A percentile compares a stretch with the other conserved stretches of the same genome.
These are phyloP conservation scores for Chaetothyriales sp. DNA, from an alignment of 2,329 filamentous ascomycete species.

Conservation along the genomic window DNA sequence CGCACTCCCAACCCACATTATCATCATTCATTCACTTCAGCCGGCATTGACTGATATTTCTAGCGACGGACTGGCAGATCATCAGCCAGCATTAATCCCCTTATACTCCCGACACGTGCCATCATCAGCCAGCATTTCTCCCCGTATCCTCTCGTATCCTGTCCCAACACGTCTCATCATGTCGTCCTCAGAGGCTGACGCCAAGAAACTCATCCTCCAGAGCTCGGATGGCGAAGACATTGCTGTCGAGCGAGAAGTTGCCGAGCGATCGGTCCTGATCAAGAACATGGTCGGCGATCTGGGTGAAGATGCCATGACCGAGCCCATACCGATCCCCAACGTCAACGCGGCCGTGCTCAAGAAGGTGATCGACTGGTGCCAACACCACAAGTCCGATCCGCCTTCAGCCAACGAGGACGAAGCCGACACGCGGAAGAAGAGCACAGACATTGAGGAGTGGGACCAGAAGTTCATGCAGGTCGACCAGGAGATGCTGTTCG, in stretches of 20 bases:
- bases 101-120: neutral
- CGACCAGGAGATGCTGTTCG: conserved; percentile 98
- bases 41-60: neutral
- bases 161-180: neutral
- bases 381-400: conserved; percentile 84
- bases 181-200: conserved; percentile 16
- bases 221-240: conserved; percentile 39
- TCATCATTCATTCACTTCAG: neutral
- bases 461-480: conserved; percentile 99
- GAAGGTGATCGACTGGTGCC: conserved; percentile 98
- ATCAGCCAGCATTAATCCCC: neutral
- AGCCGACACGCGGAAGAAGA: conserved; percentile 90
- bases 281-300: conserved; percentile 98
- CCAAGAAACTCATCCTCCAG: conserved; percentile 31
- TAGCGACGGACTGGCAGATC: neutral
- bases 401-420: conserved; percentile 73
- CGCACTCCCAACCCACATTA: neutral
- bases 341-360: conserved; percentile 81
- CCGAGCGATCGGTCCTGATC: conserved; percentile 85
- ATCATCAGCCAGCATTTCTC: neutral
- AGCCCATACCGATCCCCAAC: conserved; percentile 80
- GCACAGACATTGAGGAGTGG: conserved; percentile 98
- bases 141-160: neutral
- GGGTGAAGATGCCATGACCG: conserved; percentile 47
- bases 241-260: conserved; percentile 59